Evolutionary conservation across 768 basidiomycete genomes (phyloP).

Genomic region (Lenzites betulinus): DNA sequence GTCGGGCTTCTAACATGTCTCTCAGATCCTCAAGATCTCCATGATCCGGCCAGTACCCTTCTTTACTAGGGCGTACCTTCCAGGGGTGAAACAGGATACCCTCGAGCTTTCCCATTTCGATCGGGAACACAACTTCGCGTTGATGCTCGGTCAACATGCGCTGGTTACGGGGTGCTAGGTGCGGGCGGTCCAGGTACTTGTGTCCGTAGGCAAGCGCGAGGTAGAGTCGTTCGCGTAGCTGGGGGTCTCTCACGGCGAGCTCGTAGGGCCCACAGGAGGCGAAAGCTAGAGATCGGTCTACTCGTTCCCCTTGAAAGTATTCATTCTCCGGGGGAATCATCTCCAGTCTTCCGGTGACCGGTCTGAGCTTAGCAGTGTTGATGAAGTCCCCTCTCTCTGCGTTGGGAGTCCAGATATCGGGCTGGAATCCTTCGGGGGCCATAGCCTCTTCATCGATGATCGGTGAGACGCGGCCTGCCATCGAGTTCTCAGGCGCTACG

Average conservation of each 20-base stretch:
- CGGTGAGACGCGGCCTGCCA: too few relatives aligned
- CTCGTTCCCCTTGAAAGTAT: background rate
- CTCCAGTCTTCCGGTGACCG: background rate
- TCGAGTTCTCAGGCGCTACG: too few relatives aligned
- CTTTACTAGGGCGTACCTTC: too few relatives aligned
- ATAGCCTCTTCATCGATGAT: too few relatives aligned
- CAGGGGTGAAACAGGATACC: too few relatives aligned
- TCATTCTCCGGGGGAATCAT: background rate
- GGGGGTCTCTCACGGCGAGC: background rate
- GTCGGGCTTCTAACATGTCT: too few relatives aligned
- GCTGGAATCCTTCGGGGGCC: too few relatives aligned
- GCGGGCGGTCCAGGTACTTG: background rate
- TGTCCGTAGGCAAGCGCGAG: background rate
- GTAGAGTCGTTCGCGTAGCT: background rate
- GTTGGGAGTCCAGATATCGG: too few relatives aligned
- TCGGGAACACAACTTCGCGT: background rate
- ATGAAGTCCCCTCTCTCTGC: too few relatives aligned
- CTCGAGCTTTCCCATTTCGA: too few relatives aligned
- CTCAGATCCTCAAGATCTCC: too few relatives aligned
- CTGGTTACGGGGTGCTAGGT: background rate
- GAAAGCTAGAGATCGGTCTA: background rate
- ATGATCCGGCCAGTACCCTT: too few relatives aligned
- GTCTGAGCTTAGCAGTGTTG: background rate
- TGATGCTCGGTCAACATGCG: background rate
- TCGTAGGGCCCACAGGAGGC: background rate